Conservation (phyloP, 2,329 filamentous ascomycete species). For the Chrysoporthe deuterocubensis region DNA sequence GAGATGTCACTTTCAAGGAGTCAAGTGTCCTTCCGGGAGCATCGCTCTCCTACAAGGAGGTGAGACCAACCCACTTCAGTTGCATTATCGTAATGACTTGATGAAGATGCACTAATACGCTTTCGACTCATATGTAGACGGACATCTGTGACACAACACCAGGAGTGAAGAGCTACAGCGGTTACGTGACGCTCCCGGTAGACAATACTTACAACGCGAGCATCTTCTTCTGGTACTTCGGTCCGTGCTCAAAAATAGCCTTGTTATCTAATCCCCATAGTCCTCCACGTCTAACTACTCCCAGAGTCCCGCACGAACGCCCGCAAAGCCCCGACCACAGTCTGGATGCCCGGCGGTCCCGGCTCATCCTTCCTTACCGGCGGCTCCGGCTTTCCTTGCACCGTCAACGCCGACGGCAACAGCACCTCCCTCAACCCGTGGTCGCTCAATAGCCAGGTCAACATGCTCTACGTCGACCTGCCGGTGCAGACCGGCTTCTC, state of each 20-base stretch:
- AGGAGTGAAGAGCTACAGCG: slow-evolving; percentile 58
- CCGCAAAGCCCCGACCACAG: slow-evolving; percentile 57
- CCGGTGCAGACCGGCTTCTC: slow-evolving; percentile 46
- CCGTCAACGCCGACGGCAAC: slow-evolving; percentile 54
- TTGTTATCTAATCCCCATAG: not conserved
- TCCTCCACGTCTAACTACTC: not conserved
- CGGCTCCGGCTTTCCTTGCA: slow-evolving; percentile 57
- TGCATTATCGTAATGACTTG: not conserved
- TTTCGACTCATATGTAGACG: slow-evolving; percentile 13
- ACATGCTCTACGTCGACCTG: slow-evolving; percentile 74
- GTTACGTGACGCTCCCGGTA: slow-evolving; percentile 58
- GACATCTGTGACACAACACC: slow-evolving; percentile 60
- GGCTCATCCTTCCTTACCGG: slow-evolving; percentile 60
- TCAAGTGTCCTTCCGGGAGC: slow-evolving; percentile 18
- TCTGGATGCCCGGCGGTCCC: slow-evolving; percentile 67
- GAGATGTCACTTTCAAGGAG: not conserved
- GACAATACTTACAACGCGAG: slow-evolving; percentile 55
- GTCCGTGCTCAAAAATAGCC: not conserved
- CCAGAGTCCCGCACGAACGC: slow-evolving; percentile 52
- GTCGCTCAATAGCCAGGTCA: slow-evolving; percentile 66
- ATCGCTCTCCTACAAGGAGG: slow-evolving; percentile 23
- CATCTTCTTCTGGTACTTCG: slow-evolving; percentile 64
- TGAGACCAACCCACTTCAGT: not conserved
- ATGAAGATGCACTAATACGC: not conserved
- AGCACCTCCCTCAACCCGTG: slow-evolving; percentile 58